Evolutionary conservation across 179 eudicot species (phyloP).

Genomic region (Sideroxylon spinosum): DNA sequence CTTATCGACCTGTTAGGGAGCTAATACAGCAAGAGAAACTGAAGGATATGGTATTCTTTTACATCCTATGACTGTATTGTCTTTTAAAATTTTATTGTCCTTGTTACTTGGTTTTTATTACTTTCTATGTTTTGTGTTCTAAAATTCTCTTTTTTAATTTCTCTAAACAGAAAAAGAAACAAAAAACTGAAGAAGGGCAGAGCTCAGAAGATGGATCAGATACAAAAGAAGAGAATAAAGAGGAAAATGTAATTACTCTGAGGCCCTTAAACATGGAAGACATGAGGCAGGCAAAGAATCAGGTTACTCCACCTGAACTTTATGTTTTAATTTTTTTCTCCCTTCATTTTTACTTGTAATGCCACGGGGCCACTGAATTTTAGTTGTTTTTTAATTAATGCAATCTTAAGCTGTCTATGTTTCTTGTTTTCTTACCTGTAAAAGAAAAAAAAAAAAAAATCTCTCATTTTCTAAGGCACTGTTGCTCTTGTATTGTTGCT

Average conservation of each 20-base stretch:
- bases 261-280: conserved; percentile 91
- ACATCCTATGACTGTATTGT: neutral
- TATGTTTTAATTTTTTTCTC: neutral
- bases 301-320: conserved; percentile 39
- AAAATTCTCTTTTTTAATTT: conserved; percentile 1
- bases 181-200: conserved; percentile 49
- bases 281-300: conserved; percentile 83
- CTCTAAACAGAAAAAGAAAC: conserved; percentile 57
- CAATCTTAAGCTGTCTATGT: neutral
- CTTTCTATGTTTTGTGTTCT: neutral
- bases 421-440: no score
- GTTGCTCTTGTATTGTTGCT: no score
- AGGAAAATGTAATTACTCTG: conserved; percentile 58
- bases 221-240: conserved; percentile 40
- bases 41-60: conserved; percentile 58
- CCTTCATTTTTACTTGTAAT: neutral
- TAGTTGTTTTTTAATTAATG: neutral
- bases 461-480: neutral
- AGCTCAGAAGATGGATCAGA: conserved; percentile 37
- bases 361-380: neutral
- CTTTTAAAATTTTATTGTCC: neutral
- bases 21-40: conserved; percentile 75
- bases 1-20: conserved; percentile 94
- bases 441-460: no score
- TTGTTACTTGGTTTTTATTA: neutral